A percentile compares a stretch with the other conserved stretches of the same genome.
Conservation (phyloP, 352 stramenopile genomes). For the Discostella stelligera region DNA sequence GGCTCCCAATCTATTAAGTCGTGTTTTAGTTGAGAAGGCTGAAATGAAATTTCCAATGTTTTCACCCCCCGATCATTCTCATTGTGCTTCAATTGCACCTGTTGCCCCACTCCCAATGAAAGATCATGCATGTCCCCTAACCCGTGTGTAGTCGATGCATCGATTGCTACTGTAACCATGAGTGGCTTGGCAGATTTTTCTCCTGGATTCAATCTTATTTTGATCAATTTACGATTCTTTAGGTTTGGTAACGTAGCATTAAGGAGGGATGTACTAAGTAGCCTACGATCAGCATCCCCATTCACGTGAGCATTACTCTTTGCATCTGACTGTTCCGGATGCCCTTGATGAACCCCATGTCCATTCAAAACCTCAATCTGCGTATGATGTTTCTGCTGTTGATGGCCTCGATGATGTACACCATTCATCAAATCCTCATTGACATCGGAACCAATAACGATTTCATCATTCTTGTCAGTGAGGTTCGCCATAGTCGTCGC, state of each 20-base stretch:
- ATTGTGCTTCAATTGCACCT: slow-evolving; percentile 10
- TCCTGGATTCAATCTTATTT: slow-evolving; percentile 35
- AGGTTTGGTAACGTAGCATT: background rate
- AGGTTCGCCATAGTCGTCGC: background rate
- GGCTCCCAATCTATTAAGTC: background rate
- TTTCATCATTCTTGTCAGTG: background rate
- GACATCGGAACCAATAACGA: background rate
- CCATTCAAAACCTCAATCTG: background rate
- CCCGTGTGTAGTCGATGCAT: slow-evolving; percentile 20
- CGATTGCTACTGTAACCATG: slow-evolving; percentile 24
- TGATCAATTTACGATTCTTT: slow-evolving; percentile 20
- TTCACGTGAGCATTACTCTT: background rate
- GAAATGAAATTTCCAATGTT: background rate
- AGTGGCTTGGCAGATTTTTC: background rate
- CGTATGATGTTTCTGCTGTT: background rate
- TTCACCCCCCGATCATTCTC: background rate
- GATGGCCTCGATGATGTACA: background rate
- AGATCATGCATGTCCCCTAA: background rate
- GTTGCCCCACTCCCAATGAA: slow-evolving; percentile 10
- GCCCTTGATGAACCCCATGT: background rate
- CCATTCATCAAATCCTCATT: background rate
- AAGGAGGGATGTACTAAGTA: background rate
- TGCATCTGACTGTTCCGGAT: background rate
- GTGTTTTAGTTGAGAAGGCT: background rate
- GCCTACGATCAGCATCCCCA: background rate